A percentile compares a stretch with the other conserved stretches of the same genome.
Conservation (phyloP, 2,329 filamentous ascomycete genomes). For the Aspergillus sp. region DNA sequence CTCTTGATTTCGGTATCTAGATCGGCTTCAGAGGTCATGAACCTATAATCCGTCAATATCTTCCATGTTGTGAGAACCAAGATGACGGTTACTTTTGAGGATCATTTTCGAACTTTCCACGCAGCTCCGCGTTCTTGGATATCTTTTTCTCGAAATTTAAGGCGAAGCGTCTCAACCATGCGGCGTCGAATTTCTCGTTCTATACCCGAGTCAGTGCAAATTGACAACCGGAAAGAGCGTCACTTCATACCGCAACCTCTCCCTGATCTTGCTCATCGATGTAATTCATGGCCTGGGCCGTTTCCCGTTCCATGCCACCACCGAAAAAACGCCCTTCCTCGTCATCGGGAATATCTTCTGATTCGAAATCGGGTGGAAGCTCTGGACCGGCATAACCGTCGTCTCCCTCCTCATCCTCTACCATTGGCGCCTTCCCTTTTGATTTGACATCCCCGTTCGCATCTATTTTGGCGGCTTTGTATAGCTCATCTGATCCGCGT, state of each 20-base stretch:
- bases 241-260: slow-evolving; percentile 43
- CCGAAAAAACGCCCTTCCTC: slow-evolving; percentile 96
- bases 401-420: slow-evolving; percentile 50
- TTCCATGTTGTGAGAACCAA: not conserved
- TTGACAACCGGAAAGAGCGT: not conserved
- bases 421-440: slow-evolving; percentile 45
- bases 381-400: slow-evolving; percentile 54
- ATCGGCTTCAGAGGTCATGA: slow-evolving; percentile 84
- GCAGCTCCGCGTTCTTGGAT: slow-evolving; percentile 82
- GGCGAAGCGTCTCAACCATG: slow-evolving; percentile 80
- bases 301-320: slow-evolving; percentile 78
- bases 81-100: slow-evolving; percentile 63
- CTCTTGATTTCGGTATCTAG: slow-evolving; percentile 85
- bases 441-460: slow-evolving; percentile 52
- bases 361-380: slow-evolving; percentile 56
- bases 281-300: slow-evolving; percentile 82
- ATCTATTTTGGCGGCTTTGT: slow-evolving; percentile 60
- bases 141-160: slow-evolving; percentile 89
- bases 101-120: slow-evolving; percentile 78
- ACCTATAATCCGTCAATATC: slow-evolving; percentile 38
- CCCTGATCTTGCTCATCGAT: slow-evolving; percentile 68
- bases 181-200: slow-evolving; percentile 75
- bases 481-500: slow-evolving; percentile 48
- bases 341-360: slow-evolving; percentile 66
- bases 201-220: slow-evolving; percentile 25